These are phyloP conservation scores for Pyrenophora teres DNA, from an alignment of 2,329 filamentous ascomycete species.

Conservation along the genomic window DNA sequence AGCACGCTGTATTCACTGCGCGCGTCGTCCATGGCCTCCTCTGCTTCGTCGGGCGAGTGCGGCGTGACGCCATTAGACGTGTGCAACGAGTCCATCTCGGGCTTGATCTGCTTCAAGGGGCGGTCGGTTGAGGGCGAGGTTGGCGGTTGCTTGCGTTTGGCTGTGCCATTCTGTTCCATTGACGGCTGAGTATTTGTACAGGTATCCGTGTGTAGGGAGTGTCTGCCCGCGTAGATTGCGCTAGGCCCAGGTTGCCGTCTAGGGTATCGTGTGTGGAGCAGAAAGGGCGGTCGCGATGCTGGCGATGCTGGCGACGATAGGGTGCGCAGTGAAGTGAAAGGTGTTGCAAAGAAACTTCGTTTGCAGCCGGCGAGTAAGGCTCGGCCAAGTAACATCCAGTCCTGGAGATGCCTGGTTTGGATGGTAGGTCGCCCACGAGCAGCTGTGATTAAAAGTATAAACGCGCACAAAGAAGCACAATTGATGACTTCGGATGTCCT, in stretches of 20 bases:
- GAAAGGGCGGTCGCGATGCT: constrained; percentile 11
- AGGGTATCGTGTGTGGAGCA: constrained; percentile 2
- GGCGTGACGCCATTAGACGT: constrained; percentile 40
- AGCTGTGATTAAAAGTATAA: constrained; percentile 7
- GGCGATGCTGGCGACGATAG: constrained; percentile 13
- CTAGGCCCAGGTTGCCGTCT: constrained; percentile 1
- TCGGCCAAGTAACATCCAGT: constrained; percentile 40
- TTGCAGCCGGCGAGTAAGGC: constrained; percentile 35
- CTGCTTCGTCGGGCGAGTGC: constrained; percentile 30
- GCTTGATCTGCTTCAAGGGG: constrained; percentile 60
- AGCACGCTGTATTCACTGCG: constrained; percentile 46
- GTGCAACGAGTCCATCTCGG: constrained; percentile 50
- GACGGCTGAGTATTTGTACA: constrained; percentile 16
- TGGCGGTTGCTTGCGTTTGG: constrained; percentile 63
- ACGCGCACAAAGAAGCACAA: constrained; percentile 8
- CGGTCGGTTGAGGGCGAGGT: constrained; percentile 53
- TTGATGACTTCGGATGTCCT: constrained; percentile 6
- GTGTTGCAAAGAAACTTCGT: constrained; percentile 31
- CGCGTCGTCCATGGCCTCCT: constrained; percentile 43
- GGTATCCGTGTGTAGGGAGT: constrained; percentile 7
- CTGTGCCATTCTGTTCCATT: constrained; percentile 57
- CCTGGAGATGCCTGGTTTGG: constrained; percentile 2
- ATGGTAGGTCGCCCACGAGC: constrained; percentile 6
- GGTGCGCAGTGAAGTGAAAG: constrained; percentile 6
- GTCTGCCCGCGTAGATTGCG: constrained; percentile 13